phyloP scores from a whole-genome alignment of 805 yeast species.

The Wickerhamomyces chaumierensis region DNA sequence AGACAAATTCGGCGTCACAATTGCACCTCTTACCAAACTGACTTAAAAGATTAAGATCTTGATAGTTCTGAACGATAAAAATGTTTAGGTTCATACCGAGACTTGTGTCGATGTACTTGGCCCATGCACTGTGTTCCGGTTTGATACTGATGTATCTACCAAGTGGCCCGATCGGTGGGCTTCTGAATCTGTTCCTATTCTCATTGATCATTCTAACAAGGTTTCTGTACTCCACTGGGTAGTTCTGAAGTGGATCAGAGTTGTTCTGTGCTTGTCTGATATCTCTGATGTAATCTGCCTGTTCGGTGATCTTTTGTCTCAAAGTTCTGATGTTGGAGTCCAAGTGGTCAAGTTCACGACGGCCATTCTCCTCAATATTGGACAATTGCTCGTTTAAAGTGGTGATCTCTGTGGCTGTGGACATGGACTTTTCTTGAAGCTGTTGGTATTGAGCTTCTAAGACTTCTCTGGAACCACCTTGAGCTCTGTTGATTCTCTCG shows the following conservation, averaged over 20 bases:
- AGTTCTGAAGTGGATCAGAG: constrained; percentile 8
- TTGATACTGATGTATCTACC: constrained; percentile 53
- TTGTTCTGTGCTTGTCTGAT: neutral
- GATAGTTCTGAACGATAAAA: constrained; percentile 54
- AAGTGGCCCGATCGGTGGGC: constrained; percentile 69
- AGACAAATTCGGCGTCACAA: constrained; percentile 30
- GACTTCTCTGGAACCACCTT: constrained; percentile 16
- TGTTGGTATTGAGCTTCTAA: constrained; percentile 7
- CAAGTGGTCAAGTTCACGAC: neutral
- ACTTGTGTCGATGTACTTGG: constrained; percentile 44
- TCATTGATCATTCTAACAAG: constrained; percentile 6
- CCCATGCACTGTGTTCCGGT: constrained; percentile 43
- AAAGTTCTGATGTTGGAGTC: neutral
- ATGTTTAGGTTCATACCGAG: constrained; percentile 41
- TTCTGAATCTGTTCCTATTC: constrained; percentile 26
- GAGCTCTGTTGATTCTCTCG: constrained; percentile 19
- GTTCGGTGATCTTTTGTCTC: neutral
- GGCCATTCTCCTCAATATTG: neutral
- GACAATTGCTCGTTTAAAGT: neutral
- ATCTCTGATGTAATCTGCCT: constrained; percentile 1
- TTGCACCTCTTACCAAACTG: constrained; percentile 22
- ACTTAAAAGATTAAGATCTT: constrained; percentile 41
- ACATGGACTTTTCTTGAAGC: neutral
- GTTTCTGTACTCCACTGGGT: neutral
- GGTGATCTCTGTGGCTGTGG: too few relatives aligned